Conservation (phyloP, 2,329 filamentous ascomycete genomes). For the Parascedosporium putredinis region DNA sequence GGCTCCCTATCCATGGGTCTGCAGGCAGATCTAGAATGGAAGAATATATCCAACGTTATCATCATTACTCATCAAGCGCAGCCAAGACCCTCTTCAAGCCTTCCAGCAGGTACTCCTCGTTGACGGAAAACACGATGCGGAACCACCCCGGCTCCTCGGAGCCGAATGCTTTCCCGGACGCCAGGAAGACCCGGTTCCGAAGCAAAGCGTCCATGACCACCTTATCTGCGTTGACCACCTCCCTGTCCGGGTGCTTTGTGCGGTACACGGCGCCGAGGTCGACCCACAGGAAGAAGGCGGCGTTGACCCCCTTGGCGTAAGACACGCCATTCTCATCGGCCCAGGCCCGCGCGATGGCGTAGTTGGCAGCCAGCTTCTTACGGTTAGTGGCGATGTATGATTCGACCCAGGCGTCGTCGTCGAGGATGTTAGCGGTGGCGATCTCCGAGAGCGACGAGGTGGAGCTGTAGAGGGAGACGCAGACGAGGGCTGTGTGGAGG, state of each 20-base stretch:
- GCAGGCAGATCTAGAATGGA: too few species aligned
- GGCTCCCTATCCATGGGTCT: not conserved
- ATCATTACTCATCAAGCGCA: slow-evolving; percentile 2
- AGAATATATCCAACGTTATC: not conserved
- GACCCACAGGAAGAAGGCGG: slow-evolving; percentile 46
- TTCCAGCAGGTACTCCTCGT: slow-evolving; percentile 19
- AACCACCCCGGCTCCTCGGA: slow-evolving; percentile 28
- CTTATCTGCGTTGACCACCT: slow-evolving; percentile 15
- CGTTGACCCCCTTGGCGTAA: slow-evolving; percentile 36
- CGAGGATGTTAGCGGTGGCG: slow-evolving; percentile 28
- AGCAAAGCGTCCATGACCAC: slow-evolving; percentile 20
- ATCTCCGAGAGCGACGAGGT: slow-evolving; percentile 33
- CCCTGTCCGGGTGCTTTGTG: slow-evolving; percentile 10
- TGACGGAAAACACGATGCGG: slow-evolving; percentile 27
- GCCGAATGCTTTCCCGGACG: slow-evolving; percentile 25
- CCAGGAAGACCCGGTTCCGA: slow-evolving; percentile 23
- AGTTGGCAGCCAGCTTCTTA: slow-evolving; percentile 25
- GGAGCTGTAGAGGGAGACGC: slow-evolving; percentile 30
- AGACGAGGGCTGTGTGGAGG: slow-evolving; percentile 26
- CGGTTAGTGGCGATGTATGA: slow-evolving; percentile 33
- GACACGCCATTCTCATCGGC: slow-evolving; percentile 29
- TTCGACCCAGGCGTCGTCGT: slow-evolving; percentile 31
- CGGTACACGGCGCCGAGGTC: slow-evolving; percentile 28
- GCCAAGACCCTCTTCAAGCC: slow-evolving; percentile 11
- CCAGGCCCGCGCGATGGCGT: slow-evolving; percentile 25